phyloP scores from a whole-genome alignment of 192 early-diverging fungal species.

The Powellomyces hirtus region DNA sequence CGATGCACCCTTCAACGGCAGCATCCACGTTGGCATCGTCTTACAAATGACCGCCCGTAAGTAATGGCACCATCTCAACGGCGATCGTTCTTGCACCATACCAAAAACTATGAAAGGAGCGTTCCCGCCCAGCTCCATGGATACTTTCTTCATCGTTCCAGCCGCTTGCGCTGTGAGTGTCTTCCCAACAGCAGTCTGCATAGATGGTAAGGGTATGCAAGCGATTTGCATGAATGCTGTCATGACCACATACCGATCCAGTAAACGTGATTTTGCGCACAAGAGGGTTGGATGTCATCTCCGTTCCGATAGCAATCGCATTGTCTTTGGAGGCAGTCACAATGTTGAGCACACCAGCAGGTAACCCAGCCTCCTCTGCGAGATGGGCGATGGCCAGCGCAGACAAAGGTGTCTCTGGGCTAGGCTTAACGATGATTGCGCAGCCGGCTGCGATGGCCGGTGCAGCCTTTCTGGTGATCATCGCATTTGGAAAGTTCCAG shows the following conservation, averaged over 20 bases:
- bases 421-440: constrained; percentile 70
- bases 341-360: constrained; percentile 69
- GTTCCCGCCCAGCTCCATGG: constrained; percentile 51
- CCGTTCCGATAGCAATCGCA: constrained; percentile 55
- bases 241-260: constrained; percentile 65
- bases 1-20: constrained; percentile 43
- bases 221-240: constrained; percentile 5
- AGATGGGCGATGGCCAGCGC: constrained; percentile 36
- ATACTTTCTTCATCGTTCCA: constrained; percentile 49
- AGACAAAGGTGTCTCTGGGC: constrained; percentile 38
- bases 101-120: constrained; percentile 53
- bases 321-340: constrained; percentile 53
- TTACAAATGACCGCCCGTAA: too few relatives aligned
- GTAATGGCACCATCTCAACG: too few relatives aligned
- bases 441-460: constrained; percentile 79
- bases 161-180: constrained; percentile 60
- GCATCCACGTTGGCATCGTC: constrained; percentile 39
- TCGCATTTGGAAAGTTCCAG: constrained; percentile 81
- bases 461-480: constrained; percentile 74
- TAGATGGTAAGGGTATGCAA: too few relatives aligned
- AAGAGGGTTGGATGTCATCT: constrained; percentile 53
- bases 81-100: too few relatives aligned
- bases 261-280: constrained; percentile 77
- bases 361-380: constrained; percentile 46
- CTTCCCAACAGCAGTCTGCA: constrained; percentile 64